Evolutionary conservation across 768 basidiomycete genomes (phyloP).

Genomic region (Chlorophyllum brunneum): DNA sequence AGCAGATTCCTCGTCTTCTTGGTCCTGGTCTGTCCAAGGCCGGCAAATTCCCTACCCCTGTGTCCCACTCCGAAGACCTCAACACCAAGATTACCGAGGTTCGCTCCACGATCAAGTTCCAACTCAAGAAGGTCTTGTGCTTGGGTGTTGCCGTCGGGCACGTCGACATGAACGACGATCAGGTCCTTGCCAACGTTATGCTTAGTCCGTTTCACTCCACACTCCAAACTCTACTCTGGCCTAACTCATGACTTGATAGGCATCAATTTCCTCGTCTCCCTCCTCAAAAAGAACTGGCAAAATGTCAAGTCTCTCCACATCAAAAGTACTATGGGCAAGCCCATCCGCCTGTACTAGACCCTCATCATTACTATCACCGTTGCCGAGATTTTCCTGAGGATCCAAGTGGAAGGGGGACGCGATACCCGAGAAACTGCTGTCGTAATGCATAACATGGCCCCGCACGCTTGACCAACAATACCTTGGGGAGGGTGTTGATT

Average conservation of each 20-base stretch:
- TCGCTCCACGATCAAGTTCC: conserved; percentile 99
- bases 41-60: conserved; percentile 98
- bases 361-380: neutral
- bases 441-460: conserved; percentile 91
- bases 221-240: conserved; percentile 4
- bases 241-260: conserved; percentile 38
- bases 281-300: conserved; percentile 99
- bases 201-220: conserved; percentile 53
- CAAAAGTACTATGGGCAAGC: conserved; percentile 99
- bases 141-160: conserved; percentile 98
- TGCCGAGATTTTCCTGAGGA: conserved; percentile 14
- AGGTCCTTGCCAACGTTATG: conserved; percentile 97
- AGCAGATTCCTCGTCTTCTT: conserved; percentile 99
- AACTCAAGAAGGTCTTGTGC: conserved; percentile 98
- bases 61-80: conserved; percentile 90
- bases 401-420: conserved; percentile 16
- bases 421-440: conserved; percentile 24
- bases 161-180: conserved; percentile 96
- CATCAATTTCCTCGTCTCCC: conserved; percentile 99
- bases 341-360: conserved; percentile 84
- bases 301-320: conserved; percentile 98
- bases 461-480: conserved; percentile 99
- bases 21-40: conserved; percentile 99
- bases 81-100: conserved; percentile 90
- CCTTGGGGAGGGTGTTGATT: conserved; percentile 71